phyloP scores from a whole-genome alignment of 2,329 filamentous ascomycete species.

The Amesomyces nigricolor region DNA sequence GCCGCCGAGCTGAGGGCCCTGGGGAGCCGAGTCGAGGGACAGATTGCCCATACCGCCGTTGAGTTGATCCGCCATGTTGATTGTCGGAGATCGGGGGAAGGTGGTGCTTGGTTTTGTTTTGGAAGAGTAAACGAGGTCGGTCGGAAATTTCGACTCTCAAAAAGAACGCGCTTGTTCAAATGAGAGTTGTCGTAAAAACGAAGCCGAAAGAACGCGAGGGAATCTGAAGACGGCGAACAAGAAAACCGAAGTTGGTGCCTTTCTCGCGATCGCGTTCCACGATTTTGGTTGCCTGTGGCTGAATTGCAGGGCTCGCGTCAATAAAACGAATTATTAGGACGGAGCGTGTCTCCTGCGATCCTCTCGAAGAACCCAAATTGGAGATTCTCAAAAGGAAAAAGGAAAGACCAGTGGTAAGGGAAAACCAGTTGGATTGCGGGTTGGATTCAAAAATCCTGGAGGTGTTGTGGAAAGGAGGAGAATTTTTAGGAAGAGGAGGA shows the following conservation, averaged over 20 bases:
- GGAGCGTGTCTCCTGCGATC: conserved; percentile 33
- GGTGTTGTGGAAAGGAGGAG: conserved; percentile 24
- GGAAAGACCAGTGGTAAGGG: conserved; percentile 35
- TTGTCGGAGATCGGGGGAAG: conserved; percentile 15
- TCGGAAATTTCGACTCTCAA: conserved; percentile 23
- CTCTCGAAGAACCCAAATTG: conserved; percentile 37
- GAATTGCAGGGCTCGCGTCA: conserved; percentile 13
- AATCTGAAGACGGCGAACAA: conserved; percentile 14
- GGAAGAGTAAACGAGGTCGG: not conserved
- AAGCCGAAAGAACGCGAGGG: conserved; percentile 18
- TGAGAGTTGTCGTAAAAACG: conserved; percentile 24
- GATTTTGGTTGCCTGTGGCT: conserved; percentile 8
- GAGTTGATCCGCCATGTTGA: conserved; percentile 74
- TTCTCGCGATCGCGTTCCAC: conserved; percentile 14
- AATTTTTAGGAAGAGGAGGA: conserved; percentile 4
- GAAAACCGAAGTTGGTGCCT: conserved; percentile 16
- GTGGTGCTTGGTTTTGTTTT: not conserved
- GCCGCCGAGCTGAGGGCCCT: conserved; percentile 30
- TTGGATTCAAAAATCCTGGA: conserved; percentile 33
- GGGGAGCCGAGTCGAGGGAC: conserved; percentile 47
- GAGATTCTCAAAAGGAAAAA: conserved; percentile 42
- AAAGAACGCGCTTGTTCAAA: conserved; percentile 27
- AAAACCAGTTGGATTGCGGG: conserved; percentile 25
- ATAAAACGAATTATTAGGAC: conserved; percentile 25
- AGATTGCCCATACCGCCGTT: conserved; percentile 65